Base-by-base conservation (phyloP, 2,329 filamentous ascomycete genomes). In the Cytospora leucostoma region DNA sequence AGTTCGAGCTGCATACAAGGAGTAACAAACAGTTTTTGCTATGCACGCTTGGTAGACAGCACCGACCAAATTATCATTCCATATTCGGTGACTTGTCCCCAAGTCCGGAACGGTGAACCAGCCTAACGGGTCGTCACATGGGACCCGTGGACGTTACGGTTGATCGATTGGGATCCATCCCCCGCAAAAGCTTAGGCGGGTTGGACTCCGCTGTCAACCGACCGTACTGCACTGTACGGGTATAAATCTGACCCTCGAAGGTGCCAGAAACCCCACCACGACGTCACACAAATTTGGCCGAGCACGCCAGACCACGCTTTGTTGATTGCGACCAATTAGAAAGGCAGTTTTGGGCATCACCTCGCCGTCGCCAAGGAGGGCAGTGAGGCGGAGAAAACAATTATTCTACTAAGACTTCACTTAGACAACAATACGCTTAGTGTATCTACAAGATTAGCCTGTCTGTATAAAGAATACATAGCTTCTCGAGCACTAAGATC, bases 401-500 rank as follows among this genome's bases (percentile, higher is more conserved):
- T 1, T 19, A 47, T 7, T 7, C 4, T 10, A 47, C 44, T 47
- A 3, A 27, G 4, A 47, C n/a, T 21, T 10, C 12, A 17, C 21
- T 19, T 47, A 7, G 8, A 32, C 51, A 11, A 8, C 12, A 13
- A 1, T 8, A 11, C 34, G n/a, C 15, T 2, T 50, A n/a, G 33
- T 13, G 12, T 3, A 15, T 35, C 27, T 15, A 10, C 8, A 2
- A 21, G 32, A n/a, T 33, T 49, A 49, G 58, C n/a, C 12, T 7
- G 7, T 32, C 6, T 59, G 27, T 50, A 35, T 1, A 5, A n/a
- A 4, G 17, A 44, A 33, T 13, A 33, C 10, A 7, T 7, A 34
- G n/a, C n/a, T 21, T 17, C 50, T 8, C 6, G 6, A 37, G 8
- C 32, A 21, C 8, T 17, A 27, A 44, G 32, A 34, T 17, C 89